These are phyloP conservation scores for Madurella fahalii DNA, from an alignment of 2,329 filamentous ascomycete genomes.

Conservation along the genomic window DNA sequence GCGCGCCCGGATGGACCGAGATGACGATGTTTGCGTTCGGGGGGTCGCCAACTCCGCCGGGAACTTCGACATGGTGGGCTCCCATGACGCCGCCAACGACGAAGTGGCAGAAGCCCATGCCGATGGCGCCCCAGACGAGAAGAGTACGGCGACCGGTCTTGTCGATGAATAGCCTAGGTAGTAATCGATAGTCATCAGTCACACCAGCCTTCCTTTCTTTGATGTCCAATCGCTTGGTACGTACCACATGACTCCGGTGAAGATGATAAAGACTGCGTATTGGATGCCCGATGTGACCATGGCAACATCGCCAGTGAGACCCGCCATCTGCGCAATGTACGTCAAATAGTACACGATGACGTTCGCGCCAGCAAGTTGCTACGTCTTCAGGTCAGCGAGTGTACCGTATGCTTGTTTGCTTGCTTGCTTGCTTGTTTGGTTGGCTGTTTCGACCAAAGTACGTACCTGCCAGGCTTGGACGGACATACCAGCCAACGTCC, in stretches of 20 bases:
- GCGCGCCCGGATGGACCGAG: slow-evolving; percentile 42
- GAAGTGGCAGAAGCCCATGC: slow-evolving; percentile 35
- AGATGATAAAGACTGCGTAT: slow-evolving; percentile 45
- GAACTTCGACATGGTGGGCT: slow-evolving; percentile 31
- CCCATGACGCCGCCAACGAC: slow-evolving; percentile 43
- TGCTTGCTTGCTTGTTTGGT: background rate
- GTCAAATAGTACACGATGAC: slow-evolving; percentile 57
- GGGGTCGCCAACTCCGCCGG: slow-evolving; percentile 31
- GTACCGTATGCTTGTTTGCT: slow-evolving; percentile 10
- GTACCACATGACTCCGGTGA: slow-evolving; percentile 39
- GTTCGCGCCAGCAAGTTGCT: slow-evolving; percentile 50
- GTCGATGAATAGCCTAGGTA: slow-evolving; percentile 36
- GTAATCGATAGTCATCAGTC: background rate
- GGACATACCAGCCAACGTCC: slow-evolving; percentile 51
- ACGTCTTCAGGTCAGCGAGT: slow-evolving; percentile 8
- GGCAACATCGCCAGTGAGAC: slow-evolving; percentile 44
- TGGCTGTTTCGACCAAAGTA: background rate
- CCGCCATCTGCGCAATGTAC: slow-evolving; percentile 58
- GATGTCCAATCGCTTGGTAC: background rate
- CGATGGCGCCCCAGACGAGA: slow-evolving; percentile 24
- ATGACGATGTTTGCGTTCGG: slow-evolving; percentile 48
- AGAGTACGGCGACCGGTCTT: slow-evolving; percentile 30
- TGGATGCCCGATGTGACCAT: slow-evolving; percentile 43
- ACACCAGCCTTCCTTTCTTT: background rate
- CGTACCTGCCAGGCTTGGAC: slow-evolving; percentile 53